Percentiles rank a stretch among this genome's conserved stretches.
Evolutionary conservation across 441 rosid genomes (phyloP).

Genomic region (Biscutella laevigata): DNA sequence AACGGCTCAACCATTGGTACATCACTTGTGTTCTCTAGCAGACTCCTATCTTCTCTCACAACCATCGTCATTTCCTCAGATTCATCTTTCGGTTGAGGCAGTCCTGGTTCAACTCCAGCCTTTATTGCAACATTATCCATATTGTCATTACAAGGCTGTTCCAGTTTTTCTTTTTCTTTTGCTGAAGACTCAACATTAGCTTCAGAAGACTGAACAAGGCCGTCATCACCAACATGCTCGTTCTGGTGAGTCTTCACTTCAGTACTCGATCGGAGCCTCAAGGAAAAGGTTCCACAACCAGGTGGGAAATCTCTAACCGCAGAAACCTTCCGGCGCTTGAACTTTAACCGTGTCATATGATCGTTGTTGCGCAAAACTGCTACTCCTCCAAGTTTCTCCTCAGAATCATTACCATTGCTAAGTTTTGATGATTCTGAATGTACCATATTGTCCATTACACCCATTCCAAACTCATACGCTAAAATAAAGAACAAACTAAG

Average conservation of each 20-base stretch:
- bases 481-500: too few species aligned
- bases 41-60: background rate
- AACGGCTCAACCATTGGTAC: slow-evolving; percentile 1
- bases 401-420: slow-evolving; percentile 27
- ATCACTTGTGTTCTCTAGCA: background rate
- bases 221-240: background rate
- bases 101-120: too few species aligned
- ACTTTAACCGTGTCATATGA: slow-evolving; percentile 10
- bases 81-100: too few species aligned
- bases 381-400: slow-evolving; percentile 18
- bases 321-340: slow-evolving; percentile 39
- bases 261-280: background rate
- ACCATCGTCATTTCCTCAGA: too few species aligned
- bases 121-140: too few species aligned
- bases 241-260: background rate
- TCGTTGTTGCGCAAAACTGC: slow-evolving; percentile 11
- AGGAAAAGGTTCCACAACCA: slow-evolving; percentile 39
- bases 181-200: slow-evolving; percentile 10
- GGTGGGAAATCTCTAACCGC: slow-evolving; percentile 55
- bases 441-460: slow-evolving; percentile 31
- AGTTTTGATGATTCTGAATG: slow-evolving; percentile 32
- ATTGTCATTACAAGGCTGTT: slow-evolving; percentile 2
- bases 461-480: too few species aligned
- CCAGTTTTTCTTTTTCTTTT: background rate
- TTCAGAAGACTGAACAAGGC: too few species aligned